phyloP scores from a whole-genome alignment of 2,329 filamentous ascomycete species.

The Ophiostoma perfectum region DNA sequence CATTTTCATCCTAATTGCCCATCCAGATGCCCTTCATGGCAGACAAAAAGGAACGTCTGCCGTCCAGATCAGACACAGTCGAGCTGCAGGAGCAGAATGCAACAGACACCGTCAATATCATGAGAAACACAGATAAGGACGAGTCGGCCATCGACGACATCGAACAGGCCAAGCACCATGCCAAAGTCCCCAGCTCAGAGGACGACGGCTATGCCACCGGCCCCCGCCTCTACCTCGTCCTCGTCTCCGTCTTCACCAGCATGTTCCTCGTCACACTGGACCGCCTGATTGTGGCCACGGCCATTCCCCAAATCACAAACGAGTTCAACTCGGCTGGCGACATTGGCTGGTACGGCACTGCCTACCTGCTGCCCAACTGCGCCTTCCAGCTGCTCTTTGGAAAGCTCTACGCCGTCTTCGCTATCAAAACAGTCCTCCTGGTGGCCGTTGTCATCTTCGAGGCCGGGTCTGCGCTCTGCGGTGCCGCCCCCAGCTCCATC shows the following conservation, averaged over 20 bases:
- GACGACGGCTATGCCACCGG: constrained; percentile 35
- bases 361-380: constrained; percentile 25
- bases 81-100: not conserved
- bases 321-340: constrained; percentile 24
- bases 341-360: constrained; percentile 27
- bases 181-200: constrained; percentile 20
- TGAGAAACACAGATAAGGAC: not conserved
- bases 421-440: constrained; percentile 34
- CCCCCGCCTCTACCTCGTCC: constrained; percentile 32
- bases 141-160: not conserved
- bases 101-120: not conserved
- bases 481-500: constrained; percentile 37
- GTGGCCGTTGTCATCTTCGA: constrained; percentile 35
- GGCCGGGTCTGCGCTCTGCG: constrained; percentile 39
- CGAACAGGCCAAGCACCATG: not conserved
- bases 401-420: constrained; percentile 38
- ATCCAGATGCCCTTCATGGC: not conserved
- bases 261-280: constrained; percentile 40
- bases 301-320: constrained; percentile 26
- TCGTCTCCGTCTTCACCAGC: constrained; percentile 35
- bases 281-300: constrained; percentile 29
- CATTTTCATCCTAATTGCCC: not conserved
- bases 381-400: constrained; percentile 37
- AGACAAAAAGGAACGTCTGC: not conserved
- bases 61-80: not conserved